Conservation (phyloP, 1,284 basidiomycete species). For the Vanrija sp. region DNA sequence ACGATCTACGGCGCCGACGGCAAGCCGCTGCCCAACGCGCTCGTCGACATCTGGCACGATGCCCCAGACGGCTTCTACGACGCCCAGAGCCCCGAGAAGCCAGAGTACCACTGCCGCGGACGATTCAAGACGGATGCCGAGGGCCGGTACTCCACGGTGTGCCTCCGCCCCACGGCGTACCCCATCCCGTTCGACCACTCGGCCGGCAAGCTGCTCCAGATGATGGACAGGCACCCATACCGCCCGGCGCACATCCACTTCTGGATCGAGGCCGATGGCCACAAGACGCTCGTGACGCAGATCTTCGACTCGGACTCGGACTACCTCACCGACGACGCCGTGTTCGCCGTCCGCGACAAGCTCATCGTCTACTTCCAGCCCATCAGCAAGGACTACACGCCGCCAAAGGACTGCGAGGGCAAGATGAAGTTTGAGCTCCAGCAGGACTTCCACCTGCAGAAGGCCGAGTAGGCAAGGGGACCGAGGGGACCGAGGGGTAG, state of each 20-base stretch:
- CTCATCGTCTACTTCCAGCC: conserved; percentile 26
- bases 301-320: conserved; percentile 45
- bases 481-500: too few species aligned
- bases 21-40: conserved; percentile 39
- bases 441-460: conserved; percentile 24
- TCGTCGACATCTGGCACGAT: conserved; percentile 48
- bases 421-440: conserved; percentile 21
- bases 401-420: conserved; percentile 10
- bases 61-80: conserved; percentile 48
- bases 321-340: conserved; percentile 47
- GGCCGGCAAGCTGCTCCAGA: conserved; percentile 41
- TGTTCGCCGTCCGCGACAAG: conserved; percentile 48
- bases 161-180: conserved; percentile 45
- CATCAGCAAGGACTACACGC: conserved; percentile 8
- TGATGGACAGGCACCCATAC: conserved; percentile 45
- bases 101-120: conserved; percentile 42
- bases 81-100: conserved; percentile 43
- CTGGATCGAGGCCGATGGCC: conserved; percentile 29
- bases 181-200: conserved; percentile 47
- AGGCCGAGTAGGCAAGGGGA: too few species aligned
- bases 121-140: conserved; percentile 40
- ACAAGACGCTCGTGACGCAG: conserved; percentile 38
- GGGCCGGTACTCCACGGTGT: conserved; percentile 39
- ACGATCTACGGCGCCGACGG: conserved; percentile 37
- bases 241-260: conserved; percentile 48